Evolutionary conservation across 148 eudicot genomes (phyloP).

Genomic region (Vaccinium darrowii): DNA sequence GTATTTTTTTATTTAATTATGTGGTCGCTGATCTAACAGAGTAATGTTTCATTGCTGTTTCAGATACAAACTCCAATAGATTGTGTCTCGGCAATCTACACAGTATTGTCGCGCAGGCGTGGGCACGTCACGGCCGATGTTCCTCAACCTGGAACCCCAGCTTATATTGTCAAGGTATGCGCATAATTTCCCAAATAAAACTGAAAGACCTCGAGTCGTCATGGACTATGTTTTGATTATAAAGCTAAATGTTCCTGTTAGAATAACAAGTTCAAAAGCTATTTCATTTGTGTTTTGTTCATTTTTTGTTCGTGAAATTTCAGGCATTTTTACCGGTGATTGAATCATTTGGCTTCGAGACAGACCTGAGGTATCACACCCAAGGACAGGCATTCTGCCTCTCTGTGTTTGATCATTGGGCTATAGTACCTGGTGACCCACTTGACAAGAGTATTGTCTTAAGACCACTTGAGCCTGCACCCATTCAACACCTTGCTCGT

Average conservation of each 20-base stretch:
- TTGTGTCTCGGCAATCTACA: slow-evolving; percentile 91
- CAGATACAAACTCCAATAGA: slow-evolving; percentile 99
- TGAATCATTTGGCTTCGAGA: slow-evolving; percentile 96
- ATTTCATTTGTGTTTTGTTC: not conserved
- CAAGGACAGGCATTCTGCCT: slow-evolving; percentile 96
- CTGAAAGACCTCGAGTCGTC: not conserved
- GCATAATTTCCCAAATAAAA: not conserved
- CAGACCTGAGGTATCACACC: slow-evolving; percentile 96
- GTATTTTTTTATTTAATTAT: not conserved
- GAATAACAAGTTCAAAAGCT: slow-evolving; percentile 7
- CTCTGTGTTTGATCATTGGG: slow-evolving; percentile 97
- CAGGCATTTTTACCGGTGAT: slow-evolving; percentile 96
- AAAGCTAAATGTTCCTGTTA: not conserved
- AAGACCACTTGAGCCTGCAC: slow-evolving; percentile 97
- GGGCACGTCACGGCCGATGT: slow-evolving; percentile 97
- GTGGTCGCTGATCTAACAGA: slow-evolving; percentile 7
- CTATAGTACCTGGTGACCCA: slow-evolving; percentile 97
- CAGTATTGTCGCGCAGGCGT: slow-evolving; percentile 92
- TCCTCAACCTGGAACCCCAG: slow-evolving; percentile 99
- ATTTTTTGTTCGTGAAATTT: not conserved
- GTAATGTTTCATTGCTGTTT: slow-evolving; percentile 17
- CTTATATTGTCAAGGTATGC: slow-evolving; percentile 92
- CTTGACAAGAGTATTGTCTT: slow-evolving; percentile 89
- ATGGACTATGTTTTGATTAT: not conserved
- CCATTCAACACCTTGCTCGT: slow-evolving; percentile 88